Evolutionary conservation across 805 yeast species (phyloP), one percentile per base, ranked within the genome.

Genomic region (Starmerella davenportii): DNA sequence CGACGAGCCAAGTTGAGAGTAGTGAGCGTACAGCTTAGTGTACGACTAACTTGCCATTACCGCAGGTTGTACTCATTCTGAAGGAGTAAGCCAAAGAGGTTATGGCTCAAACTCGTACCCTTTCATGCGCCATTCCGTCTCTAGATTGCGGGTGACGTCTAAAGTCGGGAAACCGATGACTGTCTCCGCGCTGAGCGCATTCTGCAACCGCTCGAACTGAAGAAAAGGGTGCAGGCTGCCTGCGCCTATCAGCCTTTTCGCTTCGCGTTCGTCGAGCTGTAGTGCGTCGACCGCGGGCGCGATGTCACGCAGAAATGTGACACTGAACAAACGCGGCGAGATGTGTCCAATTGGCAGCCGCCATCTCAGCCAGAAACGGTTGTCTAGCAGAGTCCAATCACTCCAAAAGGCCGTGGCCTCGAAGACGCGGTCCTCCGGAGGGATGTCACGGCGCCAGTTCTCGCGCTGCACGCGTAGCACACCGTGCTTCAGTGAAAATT

Each of bases 321-420:
- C 35, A 30, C 31, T 36, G 30, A 43, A 38, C 17, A 28, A 36
- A 7, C 24, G 13, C 13, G 35, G 5, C 13, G 13, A 17, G 2
- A 24, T 16, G 20, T 24, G 21, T 5, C 20, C 19, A 7, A 13
- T 17, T 2, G 41, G 38, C 15, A 45, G 40, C 31, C 33, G 37
- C 49, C 50, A 50, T 2, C 54, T 39, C 20, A 50, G 17, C 42
- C 41, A 46, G 41, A 45, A 49, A 20, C 54, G 38, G 23, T 46
- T 38, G 29, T 50, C 54, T 1, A 50, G 11, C 4, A 43, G 30
- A 3, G 21, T 21, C 52, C 49, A 49, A 1, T 36, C 32, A 27
- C 49, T 40, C 52, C 51, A 49, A 5, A 21, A 30, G 1, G 29
- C 21, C 1, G 43, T 36, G 1, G 49, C 50, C 3, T 20, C 14